Evolutionary conservation across 2,329 filamentous ascomycete species (phyloP), one percentile per base, ranked within the genome.

Genomic region (Fusarium secorum): DNA sequence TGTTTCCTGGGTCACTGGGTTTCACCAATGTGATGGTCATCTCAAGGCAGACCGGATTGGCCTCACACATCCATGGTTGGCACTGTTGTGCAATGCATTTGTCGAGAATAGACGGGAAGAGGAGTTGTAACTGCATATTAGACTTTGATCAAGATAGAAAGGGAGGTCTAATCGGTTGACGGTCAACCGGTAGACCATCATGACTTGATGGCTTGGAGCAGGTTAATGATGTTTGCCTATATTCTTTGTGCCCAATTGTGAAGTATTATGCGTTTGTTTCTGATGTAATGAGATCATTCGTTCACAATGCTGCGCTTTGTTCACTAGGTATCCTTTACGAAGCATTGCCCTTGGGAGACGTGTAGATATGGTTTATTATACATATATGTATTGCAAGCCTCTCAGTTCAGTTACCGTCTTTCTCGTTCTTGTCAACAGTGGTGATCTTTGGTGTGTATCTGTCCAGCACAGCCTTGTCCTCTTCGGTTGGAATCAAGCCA

Each of bases 401-500:
- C 18, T 14, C 17, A 18, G 14, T 22, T 66, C 14, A 70, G 30
- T 48, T 66, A 13, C 20, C 26, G 30, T 68, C 59, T 20, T 66
- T 70, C n/a, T 73, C 68, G 41, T 71, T 57, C 63, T 70, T 80
- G 22, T 92, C 90, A 33, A 93, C 85, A 17, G 86, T 77, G 41
- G 84, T 86, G 63, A 95, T 86, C 72, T 84, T 89, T 11, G 92
- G 92, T 35, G 89, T 82, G 49, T 87, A 81, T 53, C 85, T 85
- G 52, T 88, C 85, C 68, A 97, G 79, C 17, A 87, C 87, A 64
- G 89, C 88, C 78, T 89, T 90, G 77, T 97, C 94, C 76, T 91
- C 85, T 68, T 93, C 89, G 2, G 89, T 91, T 3, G 94, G 88
- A 41, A 87, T 89, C 79, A 93, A 87, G 11, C 92, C 92, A 66